A percentile compares a stretch with the other conserved stretches of the same genome.
phyloP scores from a whole-genome alignment of 2,329 filamentous ascomycete genomes.

The Colletotrichum magnum region DNA sequence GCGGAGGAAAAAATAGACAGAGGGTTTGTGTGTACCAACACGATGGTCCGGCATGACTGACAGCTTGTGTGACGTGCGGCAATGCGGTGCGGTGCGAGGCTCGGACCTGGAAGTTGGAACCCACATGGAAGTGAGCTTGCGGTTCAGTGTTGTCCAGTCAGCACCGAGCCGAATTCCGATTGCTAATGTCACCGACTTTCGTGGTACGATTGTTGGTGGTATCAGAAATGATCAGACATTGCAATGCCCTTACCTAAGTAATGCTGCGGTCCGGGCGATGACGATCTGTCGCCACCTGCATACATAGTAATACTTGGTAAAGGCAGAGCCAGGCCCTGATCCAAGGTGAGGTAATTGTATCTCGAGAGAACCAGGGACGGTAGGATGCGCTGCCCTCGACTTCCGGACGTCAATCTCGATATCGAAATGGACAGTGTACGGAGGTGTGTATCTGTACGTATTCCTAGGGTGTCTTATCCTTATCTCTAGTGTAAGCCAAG shows the following conservation, averaged over 20 bases:
- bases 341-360: not conserved
- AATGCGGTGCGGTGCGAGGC: too few species aligned
- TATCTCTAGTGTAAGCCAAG: too few species aligned
- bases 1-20: too few species aligned
- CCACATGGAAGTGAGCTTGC: not conserved
- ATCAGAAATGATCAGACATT: conserved; percentile 26
- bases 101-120: not conserved
- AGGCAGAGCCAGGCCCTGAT: too few species aligned
- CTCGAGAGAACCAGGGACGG: not conserved
- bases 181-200: conserved; percentile 9
- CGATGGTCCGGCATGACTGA: too few species aligned
- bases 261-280: not conserved
- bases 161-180: conserved; percentile 4
- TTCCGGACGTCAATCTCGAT: not conserved
- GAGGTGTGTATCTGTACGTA: not conserved
- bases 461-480: too few species aligned
- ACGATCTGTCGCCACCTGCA: not conserved
- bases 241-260: too few species aligned
- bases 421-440: not conserved
- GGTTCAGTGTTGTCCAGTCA: not conserved
- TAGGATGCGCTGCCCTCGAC: not conserved
- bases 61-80: too few species aligned
- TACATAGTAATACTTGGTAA: too few species aligned
- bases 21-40: too few species aligned
- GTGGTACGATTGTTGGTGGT: conserved; percentile 17